Conservation (phyloP, 2,329 filamentous ascomycete species). For the Rhynchosporium graminicola region DNA sequence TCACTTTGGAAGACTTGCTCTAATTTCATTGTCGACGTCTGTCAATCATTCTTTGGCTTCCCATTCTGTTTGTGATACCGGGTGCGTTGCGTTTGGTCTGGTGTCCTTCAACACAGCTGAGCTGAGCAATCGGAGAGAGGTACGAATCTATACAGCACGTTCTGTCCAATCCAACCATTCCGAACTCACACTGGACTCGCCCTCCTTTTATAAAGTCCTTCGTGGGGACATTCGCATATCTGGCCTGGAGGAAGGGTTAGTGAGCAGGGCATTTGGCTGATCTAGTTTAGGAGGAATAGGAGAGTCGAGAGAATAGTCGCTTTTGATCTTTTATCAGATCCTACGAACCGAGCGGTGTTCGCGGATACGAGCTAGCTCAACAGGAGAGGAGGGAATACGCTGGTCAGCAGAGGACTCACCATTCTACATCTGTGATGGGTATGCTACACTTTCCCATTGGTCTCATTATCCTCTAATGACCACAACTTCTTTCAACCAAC, state of each 20-base stretch:
- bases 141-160: conserved; percentile 24
- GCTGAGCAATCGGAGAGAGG: conserved; percentile 31
- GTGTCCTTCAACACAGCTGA: conserved; percentile 17
- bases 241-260: conserved; percentile 8
- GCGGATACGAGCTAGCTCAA: conserved; percentile 5
- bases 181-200: not conserved
- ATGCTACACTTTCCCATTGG: conserved; percentile 34
- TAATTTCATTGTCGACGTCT: conserved; percentile 21
- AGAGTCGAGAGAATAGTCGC: conserved; percentile 26
- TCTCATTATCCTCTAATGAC: conserved; percentile 15
- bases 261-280: conserved; percentile 29
- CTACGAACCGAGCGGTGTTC: conserved; percentile 14
- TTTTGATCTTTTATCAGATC: conserved; percentile 15
- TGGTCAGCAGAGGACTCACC: conserved; percentile 23
- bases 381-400: conserved; percentile 11
- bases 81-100: not conserved
- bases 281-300: conserved; percentile 30
- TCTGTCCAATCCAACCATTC: conserved; percentile 14
- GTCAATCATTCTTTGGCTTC: conserved; percentile 16
- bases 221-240: not conserved
- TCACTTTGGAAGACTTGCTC: conserved; percentile 18
- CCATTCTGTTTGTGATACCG: conserved; percentile 11
- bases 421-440: conserved; percentile 45
- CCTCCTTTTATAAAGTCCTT: not conserved
- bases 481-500: conserved; percentile 11